Percentiles rank a stretch among this genome's conserved stretches.
phyloP scores from a whole-genome alignment of 2,329 filamentous ascomycete genomes.

The Hymenoscyphus linearis region DNA sequence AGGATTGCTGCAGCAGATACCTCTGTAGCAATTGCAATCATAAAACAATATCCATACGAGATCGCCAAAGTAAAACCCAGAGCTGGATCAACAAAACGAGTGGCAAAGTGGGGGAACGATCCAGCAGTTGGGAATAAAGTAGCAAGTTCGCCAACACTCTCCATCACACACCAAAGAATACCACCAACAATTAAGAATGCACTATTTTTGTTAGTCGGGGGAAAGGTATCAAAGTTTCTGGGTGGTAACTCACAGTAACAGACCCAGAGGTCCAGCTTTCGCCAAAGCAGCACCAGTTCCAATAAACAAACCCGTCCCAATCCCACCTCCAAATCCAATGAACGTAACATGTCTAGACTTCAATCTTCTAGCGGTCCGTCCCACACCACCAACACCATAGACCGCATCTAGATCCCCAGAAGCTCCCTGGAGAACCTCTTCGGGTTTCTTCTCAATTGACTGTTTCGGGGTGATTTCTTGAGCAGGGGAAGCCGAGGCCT shows the following conservation, averaged over 20 bases:
- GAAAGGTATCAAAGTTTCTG: slow-evolving; percentile 44
- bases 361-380: slow-evolving; percentile 7
- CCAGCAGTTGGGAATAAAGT: slow-evolving; percentile 32
- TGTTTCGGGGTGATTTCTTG: not conserved
- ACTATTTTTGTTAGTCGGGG: slow-evolving; percentile 46
- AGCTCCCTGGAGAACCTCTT: slow-evolving; percentile 7
- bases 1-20: slow-evolving; percentile 4
- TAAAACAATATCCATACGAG: slow-evolving; percentile 27
- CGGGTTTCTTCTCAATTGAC: not conserved
- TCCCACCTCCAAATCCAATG: slow-evolving; percentile 25
- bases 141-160: slow-evolving; percentile 32
- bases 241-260: slow-evolving; percentile 39
- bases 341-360: slow-evolving; percentile 14
- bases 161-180: slow-evolving; percentile 33
- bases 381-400: slow-evolving; percentile 14
- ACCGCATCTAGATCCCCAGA: slow-evolving; percentile 9
- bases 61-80: slow-evolving; percentile 27
- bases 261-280: slow-evolving; percentile 42
- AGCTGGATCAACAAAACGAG: slow-evolving; percentile 32
- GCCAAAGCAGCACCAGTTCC: slow-evolving; percentile 42
- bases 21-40: slow-evolving; percentile 24
- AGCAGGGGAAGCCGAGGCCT: not conserved
- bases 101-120: slow-evolving; percentile 32
- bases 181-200: slow-evolving; percentile 38
- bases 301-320: slow-evolving; percentile 49